phyloP scores from a whole-genome alignment of 495 filamentous ascomycete genomes.

The Neurospora sublineolata region DNA sequence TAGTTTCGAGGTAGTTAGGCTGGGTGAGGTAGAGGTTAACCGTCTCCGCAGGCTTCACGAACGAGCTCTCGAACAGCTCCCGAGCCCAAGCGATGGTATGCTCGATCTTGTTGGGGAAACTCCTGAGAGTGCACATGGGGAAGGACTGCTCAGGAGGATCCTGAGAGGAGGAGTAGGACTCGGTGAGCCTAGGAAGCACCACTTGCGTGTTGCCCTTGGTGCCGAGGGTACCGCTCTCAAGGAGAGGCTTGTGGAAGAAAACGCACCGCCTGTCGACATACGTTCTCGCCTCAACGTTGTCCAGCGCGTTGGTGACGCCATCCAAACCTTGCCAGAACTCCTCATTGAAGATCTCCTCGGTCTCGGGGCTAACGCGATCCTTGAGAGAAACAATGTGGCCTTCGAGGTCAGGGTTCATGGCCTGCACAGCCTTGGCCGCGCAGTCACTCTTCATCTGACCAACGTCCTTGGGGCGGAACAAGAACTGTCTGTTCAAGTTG shows the following conservation, averaged over 20 bases:
- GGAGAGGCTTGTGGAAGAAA: slow-evolving; percentile 93
- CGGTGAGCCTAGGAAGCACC: slow-evolving; percentile 77
- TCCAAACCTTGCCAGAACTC: slow-evolving; percentile 86
- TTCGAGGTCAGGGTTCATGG: slow-evolving; percentile 87
- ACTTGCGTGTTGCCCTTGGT: slow-evolving; percentile 99
- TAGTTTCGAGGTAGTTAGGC: slow-evolving; percentile 79
- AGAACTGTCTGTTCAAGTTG: slow-evolving; percentile 95
- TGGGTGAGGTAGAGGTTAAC: slow-evolving; percentile 91
- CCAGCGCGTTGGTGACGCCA: slow-evolving; percentile 90
- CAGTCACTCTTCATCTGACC: slow-evolving; percentile 96
- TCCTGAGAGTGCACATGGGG: slow-evolving; percentile 95
- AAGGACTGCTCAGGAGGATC: slow-evolving; percentile 98
- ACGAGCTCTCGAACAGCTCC: slow-evolving; percentile 87
- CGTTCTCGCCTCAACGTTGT: slow-evolving; percentile 94
- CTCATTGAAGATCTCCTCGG: slow-evolving; percentile 91
- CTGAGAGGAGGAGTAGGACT: slow-evolving; percentile 97
- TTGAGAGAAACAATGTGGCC: slow-evolving; percentile 75
- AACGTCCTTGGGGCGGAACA: slow-evolving; percentile 90
- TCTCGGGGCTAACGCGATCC: slow-evolving; percentile 86
- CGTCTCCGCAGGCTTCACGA: slow-evolving; percentile 85
- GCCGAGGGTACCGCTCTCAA: slow-evolving; percentile 93
- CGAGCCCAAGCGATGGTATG: slow-evolving; percentile 98
- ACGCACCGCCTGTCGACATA: slow-evolving; percentile 97
- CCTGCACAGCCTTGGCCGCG: slow-evolving; percentile 74
- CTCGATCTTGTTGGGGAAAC: slow-evolving; percentile 98